Evolutionary conservation across 345 rosid genomes (phyloP).

Genomic region (Corymbia maculata): DNA sequence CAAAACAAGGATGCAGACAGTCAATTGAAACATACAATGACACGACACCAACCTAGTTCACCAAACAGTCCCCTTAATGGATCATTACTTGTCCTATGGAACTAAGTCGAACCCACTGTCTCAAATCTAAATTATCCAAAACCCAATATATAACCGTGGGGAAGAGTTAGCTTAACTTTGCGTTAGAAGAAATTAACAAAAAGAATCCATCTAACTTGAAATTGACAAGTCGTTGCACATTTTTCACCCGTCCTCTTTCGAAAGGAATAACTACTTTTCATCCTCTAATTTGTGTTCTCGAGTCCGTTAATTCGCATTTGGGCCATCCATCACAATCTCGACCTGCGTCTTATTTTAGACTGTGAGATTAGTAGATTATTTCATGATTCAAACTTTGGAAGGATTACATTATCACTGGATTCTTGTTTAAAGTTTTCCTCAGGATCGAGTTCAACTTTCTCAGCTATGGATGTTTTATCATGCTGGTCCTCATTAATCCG

Average conservation of each 20-base stretch:
- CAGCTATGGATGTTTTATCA: neutral
- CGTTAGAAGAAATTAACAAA: neutral
- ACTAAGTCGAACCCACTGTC: neutral
- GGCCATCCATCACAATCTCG: rapidly evolving
- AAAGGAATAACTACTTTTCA: neutral
- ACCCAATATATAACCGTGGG: neutral
- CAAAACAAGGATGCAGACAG: neutral
- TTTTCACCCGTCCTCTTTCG: neutral
- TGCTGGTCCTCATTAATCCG: neutral
- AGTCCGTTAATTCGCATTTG: neutral
- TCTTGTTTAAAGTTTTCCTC: neutral
- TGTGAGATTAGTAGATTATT: neutral
- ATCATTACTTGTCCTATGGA: neutral
- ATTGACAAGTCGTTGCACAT: neutral
- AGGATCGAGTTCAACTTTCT: neutral
- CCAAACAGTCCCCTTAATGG: neutral
- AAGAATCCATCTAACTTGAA: neutral
- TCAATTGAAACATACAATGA: neutral
- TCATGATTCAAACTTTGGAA: neutral
- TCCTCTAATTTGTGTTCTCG: too few relatives aligned
- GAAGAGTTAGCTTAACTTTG: neutral
- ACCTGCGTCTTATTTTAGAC: neutral
- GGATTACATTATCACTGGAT: neutral
- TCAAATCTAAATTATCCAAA: neutral
- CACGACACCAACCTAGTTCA: neutral